Evolutionary conservation across 1,284 basidiomycete species (phyloP).

Genomic region (Trichosporon sp.): DNA sequence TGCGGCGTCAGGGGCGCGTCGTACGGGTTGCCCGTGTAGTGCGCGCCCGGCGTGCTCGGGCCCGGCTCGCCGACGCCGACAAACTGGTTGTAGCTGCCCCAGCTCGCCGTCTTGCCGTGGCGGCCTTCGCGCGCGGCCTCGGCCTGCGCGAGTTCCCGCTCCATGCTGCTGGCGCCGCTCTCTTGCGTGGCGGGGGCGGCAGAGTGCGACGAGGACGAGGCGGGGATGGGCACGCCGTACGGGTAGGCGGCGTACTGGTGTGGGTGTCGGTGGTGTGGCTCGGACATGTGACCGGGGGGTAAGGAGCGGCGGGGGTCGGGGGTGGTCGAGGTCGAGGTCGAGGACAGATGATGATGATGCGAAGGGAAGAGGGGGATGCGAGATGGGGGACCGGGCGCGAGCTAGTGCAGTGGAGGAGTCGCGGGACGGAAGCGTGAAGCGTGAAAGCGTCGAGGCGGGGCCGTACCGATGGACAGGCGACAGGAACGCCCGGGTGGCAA

Average conservation of each 20-base stretch:
- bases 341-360: background rate
- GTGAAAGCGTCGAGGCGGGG: no score
- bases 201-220: background rate
- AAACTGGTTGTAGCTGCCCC: constrained; percentile 4
- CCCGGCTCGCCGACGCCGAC: background rate
- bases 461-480: no score
- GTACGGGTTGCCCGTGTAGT: background rate
- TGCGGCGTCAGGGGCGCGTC: background rate
- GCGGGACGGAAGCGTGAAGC: no score
- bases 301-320: background rate
- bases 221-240: background rate
- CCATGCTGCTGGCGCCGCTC: background rate
- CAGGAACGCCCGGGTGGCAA: no score
- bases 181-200: background rate
- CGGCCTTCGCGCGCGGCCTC: background rate
- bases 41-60: background rate
- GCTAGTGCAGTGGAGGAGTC: no score
- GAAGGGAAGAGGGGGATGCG: background rate
- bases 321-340: no score
- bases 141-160: background rate
- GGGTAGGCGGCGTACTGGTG: background rate
- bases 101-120: background rate
- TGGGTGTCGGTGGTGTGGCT: background rate
- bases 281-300: background rate
- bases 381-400: no score